These are phyloP conservation scores for Trypanosoma grayi DNA, from an alignment of 208 protist species.

Conservation along the genomic window DNA sequence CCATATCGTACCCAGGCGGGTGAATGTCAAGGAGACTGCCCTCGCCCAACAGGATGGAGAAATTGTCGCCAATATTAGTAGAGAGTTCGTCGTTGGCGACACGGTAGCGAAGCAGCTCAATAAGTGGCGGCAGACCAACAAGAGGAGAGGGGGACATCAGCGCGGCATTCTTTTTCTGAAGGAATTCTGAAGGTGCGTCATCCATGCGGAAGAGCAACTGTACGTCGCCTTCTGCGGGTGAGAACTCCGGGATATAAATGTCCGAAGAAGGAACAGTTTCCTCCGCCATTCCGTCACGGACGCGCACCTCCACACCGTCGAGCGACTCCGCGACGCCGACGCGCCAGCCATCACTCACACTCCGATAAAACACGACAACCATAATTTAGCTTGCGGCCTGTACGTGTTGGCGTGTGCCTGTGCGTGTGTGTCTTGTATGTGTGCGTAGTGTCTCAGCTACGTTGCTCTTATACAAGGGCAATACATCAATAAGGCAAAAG, in stretches of 20 bases:
- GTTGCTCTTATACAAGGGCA: too few species aligned
- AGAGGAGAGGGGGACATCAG: constrained; percentile 26
- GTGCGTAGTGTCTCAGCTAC: background rate
- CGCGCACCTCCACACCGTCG: background rate
- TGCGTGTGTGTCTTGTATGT: constrained; percentile 1
- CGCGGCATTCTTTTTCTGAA: constrained; percentile 12
- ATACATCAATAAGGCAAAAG: background rate
- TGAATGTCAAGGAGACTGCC: constrained; percentile 1
- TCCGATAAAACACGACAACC: constrained; percentile 27
- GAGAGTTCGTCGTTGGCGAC: constrained; percentile 1
- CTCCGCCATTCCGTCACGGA: constrained; percentile 13
- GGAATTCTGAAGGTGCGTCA: constrained; percentile 7
- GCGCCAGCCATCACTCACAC: constrained; percentile 26
- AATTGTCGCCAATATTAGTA: constrained; percentile 23
- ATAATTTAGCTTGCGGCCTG: background rate
- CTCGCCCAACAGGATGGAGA: constrained; percentile 16
- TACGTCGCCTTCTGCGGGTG: background rate
- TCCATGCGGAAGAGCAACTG: constrained; percentile 13
- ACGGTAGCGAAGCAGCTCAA: constrained; percentile 23
- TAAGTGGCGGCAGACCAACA: constrained; percentile 18
- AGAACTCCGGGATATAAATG: constrained; percentile 12
- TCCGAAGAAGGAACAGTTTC: constrained; percentile 11
- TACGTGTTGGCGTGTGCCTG: background rate
- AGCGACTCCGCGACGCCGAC: constrained; percentile 15
- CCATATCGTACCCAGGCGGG: constrained; percentile 3